phyloP scores from a whole-genome alignment of 2,329 filamentous ascomycete species.

The Arthroderma sp. region DNA sequence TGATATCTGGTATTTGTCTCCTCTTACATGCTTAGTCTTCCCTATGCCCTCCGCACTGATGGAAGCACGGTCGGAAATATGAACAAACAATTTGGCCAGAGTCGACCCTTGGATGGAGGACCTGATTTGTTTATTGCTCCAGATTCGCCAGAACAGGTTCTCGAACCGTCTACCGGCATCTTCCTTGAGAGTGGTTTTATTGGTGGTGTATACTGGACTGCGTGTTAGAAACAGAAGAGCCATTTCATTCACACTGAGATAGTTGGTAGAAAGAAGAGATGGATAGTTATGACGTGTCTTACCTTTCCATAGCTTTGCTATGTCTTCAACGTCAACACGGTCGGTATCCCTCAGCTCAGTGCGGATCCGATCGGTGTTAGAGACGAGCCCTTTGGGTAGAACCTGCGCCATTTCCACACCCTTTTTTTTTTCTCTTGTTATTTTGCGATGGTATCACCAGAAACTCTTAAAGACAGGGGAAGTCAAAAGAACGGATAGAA shows the following conservation, averaged over 20 bases:
- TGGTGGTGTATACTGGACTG: constrained; percentile 34
- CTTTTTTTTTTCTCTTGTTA: not conserved
- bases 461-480: not conserved
- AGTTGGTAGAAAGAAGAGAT: constrained; percentile 6
- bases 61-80: constrained; percentile 26
- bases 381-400: constrained; percentile 29
- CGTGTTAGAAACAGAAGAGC: constrained; percentile 6
- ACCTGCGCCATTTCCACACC: constrained; percentile 22
- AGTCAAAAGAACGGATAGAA: not conserved
- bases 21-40: constrained; percentile 5
- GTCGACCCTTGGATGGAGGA: constrained; percentile 25
- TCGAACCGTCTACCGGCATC: constrained; percentile 33
- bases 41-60: constrained; percentile 8
- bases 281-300: constrained; percentile 7
- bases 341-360: constrained; percentile 25
- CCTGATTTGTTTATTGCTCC: constrained; percentile 29
- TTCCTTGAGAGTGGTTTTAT: constrained; percentile 30
- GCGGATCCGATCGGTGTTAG: constrained; percentile 23
- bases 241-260: constrained; percentile 2
- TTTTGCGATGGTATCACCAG: not conserved
- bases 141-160: constrained; percentile 42
- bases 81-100: constrained; percentile 31
- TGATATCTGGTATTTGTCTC: constrained; percentile 4
- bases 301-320: constrained; percentile 39
- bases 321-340: constrained; percentile 26